phyloP scores from a whole-genome alignment of 164 flowering plant genomes.

The Chimonanthus salicifolius region DNA sequence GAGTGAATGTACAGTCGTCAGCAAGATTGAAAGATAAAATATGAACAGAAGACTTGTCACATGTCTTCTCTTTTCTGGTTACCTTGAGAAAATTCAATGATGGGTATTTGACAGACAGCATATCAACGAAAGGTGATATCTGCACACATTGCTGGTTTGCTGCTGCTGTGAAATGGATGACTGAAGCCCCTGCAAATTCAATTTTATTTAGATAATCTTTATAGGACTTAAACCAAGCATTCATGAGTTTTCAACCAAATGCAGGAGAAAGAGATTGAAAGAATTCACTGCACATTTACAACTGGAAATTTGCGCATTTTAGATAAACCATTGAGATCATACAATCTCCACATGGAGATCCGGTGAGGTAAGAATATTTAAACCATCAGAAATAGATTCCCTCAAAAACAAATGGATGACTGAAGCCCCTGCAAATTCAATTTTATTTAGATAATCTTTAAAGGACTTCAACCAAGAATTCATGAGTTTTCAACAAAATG shows the following conservation, averaged over 20 bases:
- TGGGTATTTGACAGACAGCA: conserved; percentile 56
- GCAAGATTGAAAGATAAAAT: background rate
- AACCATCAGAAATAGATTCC: too few species aligned
- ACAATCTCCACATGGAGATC: too few species aligned
- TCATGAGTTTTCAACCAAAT: too few species aligned
- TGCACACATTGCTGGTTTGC: conserved; percentile 48
- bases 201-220: conserved; percentile 1
- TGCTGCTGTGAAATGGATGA: conserved; percentile 55
- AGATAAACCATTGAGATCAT: too few species aligned
- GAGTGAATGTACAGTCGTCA: background rate
- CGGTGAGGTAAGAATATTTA: too few species aligned
- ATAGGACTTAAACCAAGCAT: too few species aligned
- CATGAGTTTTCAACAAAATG: too few species aligned
- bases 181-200: conserved; percentile 47
- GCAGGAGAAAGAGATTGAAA: too few species aligned
- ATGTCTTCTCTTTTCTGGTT: background rate
- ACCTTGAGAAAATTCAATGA: conserved; percentile 81
- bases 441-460: background rate
- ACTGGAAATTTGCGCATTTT: too few species aligned
- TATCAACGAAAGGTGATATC: conserved; percentile 56
- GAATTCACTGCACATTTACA: too few species aligned
- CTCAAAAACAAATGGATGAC: conserved; percentile 48
- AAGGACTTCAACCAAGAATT: too few species aligned
- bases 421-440: conserved; percentile 44
- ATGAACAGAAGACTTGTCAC: background rate